Evolutionary conservation across 352 stramenopile genomes (phyloP), one percentile per base, ranked within the genome.

Genomic region (Phytopythium helicoides): DNA sequence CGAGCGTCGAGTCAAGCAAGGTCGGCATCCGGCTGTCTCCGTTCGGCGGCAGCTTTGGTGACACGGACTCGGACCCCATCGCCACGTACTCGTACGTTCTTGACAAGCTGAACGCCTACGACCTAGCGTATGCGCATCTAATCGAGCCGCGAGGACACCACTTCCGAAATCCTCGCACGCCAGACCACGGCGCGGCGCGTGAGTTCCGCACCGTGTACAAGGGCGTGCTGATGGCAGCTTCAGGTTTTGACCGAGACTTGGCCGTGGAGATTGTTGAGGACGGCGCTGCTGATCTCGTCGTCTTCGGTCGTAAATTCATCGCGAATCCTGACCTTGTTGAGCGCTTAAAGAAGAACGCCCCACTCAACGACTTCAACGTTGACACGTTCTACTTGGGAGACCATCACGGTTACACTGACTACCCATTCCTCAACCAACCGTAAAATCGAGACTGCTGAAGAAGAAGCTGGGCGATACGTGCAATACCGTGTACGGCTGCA

Each of bases 291-390:
- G 79, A 92, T 53, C 56, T 76, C 23, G 77, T 94, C 9, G 80
- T 71, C 15, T 85, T 86, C 51, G 79, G 83, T 10, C 74, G 81
- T 40, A 56, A 68, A 52, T 91, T 88, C 51, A 90, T 93, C 56
- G 74, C 79, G 23, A 93, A 90, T 53, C 79, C 82, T 36, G 82
- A 91, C 57, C 37, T 93, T 33, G 75, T 87, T 38, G 59, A 76
- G 39, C 71, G 78, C 9, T 71, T 90, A 49, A 38, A 70, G 50
- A 47, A 72, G 36, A 57, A 79, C 58, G 54, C 63, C 10, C 61
- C 74, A 15, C 50, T 90, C 14, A 77, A 52, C 38, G 56, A 59
- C 23, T 86, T 64, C 48, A 64, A 88, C 54, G 58, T 55, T 10
- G 54, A 65, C 34, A 78, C 66, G 47, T 81, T 76, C 58, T 87